Base-by-base conservation (phyloP, 2,329 filamentous ascomycete genomes). In the Diaporthe longicolla region DNA sequence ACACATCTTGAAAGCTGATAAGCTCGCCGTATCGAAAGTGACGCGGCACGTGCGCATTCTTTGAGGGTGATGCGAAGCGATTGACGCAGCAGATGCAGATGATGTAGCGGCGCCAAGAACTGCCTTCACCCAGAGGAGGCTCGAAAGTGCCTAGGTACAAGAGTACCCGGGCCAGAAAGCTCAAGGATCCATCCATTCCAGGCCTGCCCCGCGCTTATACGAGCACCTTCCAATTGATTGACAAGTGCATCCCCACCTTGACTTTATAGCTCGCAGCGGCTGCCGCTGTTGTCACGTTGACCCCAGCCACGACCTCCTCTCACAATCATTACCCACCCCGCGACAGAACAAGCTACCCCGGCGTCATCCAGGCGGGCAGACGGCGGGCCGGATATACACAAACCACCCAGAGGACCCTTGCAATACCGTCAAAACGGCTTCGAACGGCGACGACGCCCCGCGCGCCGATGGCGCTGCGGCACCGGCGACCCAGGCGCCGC, bases 361-460 rank as follows among this genome's bases (percentile, higher is more conserved):
- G 63, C 32, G 63, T 68, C 40, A 54, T 40, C 32, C 63, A 68
- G 63, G 63, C 32, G 45, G 32, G 63, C 63, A 68, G 63, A 50
- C 63, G 48, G 63, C 48, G 48, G 63, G 63, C 57, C 70, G 26
- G 6, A 24, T 10, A 59, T 24, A 26, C 63, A 54, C 1, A 3
- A 37, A 50, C 37, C 61, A 57, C 40, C 32, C 35, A 70, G 63
- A 21, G 26, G 32, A 55, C 43, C 66, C 45, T 70, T 32, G 17
- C 70, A 74, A 73, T 65, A 81, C 82, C 83, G 82, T 78, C 83
- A 86, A 85, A 80, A 85, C 86, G 86, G 81, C 81, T 76, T 85
- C 85, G 78, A 80, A 79, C 78, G 79, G 80, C 70, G 82, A 85
- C 77, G 78, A 82, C 76, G 69, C 79, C 77, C 81, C 82, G 77